Percentiles rank a stretch among this genome's conserved stretches.
Conservation (phyloP, 306 rosid genomes). For the Quercus rubra region DNA sequence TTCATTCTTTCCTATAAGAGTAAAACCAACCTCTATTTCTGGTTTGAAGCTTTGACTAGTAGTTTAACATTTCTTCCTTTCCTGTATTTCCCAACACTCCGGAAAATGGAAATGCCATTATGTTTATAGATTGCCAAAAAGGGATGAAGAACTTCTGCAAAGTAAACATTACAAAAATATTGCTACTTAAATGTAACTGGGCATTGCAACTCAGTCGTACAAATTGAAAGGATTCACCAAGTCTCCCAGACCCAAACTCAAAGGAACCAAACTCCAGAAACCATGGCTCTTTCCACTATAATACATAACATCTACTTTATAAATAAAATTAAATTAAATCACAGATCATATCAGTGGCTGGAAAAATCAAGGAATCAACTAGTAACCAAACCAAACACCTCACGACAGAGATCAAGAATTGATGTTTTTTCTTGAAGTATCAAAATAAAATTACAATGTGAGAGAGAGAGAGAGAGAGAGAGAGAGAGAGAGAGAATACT, state of each 20-base stretch:
- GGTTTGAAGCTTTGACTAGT: not conserved
- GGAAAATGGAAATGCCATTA: not conserved
- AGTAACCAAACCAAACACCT: not conserved
- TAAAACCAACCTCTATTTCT: not conserved
- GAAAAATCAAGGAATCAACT: not conserved
- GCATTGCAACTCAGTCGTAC: not conserved
- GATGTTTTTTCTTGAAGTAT: no score
- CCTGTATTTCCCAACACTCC: not conserved
- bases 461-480: not conserved
- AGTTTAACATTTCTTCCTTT: not conserved
- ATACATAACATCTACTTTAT: no score
- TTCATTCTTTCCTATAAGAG: not conserved
- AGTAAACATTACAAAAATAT: not conserved
- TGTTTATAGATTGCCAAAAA: not conserved
- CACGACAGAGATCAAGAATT: no score
- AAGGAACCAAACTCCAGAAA: no score
- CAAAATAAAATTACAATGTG: not conserved
- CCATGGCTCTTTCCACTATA: no score
- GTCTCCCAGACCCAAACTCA: not conserved
- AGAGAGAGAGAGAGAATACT: not conserved
- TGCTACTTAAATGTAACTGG: not conserved
- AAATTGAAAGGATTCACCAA: not conserved
- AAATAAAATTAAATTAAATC: no score
- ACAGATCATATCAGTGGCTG: no score
- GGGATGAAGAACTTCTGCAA: not conserved